A percentile compares a stretch with the other conserved stretches of the same genome.
Conservation (phyloP, 257 asterid species). For the Ajuga chamaepitys region DNA sequence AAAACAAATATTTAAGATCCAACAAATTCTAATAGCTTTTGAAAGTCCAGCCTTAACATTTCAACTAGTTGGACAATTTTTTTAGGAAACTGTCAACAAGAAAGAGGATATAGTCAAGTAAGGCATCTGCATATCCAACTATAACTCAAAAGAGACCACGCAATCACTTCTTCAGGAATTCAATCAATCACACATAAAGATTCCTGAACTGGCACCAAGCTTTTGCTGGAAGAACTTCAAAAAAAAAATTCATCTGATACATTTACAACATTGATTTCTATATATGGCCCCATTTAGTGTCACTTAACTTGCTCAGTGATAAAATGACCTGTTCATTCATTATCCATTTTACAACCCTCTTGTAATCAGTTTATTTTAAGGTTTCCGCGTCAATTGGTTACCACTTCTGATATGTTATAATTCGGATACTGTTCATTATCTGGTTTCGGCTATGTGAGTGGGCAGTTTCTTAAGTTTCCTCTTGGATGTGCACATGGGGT, state of each 20-base stretch:
- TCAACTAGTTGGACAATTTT: neutral
- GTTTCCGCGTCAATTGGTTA: neutral
- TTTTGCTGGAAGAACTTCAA: neutral
- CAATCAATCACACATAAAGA: neutral
- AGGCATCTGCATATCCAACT: neutral
- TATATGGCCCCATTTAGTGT: neutral
- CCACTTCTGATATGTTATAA: neutral
- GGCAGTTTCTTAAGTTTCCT: neutral
- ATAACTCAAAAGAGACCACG: neutral
- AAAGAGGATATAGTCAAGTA: neutral
- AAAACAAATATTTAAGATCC: constrained; percentile 6
- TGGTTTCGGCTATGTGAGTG: neutral
- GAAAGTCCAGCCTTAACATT: neutral
- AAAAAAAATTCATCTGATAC: neutral
- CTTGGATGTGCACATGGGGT: neutral
- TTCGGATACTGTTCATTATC: neutral
- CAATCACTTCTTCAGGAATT: neutral
- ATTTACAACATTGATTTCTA: neutral
- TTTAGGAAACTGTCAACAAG: neutral
- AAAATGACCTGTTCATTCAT: neutral
- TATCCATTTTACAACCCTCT: neutral
- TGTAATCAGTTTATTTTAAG: neutral
- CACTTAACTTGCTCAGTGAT: neutral
- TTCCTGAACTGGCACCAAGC: neutral
- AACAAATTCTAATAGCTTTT: neutral